Evolutionary conservation across 2,329 filamentous ascomycete genomes (phyloP).

Genomic region (Alternaria sp.): DNA sequence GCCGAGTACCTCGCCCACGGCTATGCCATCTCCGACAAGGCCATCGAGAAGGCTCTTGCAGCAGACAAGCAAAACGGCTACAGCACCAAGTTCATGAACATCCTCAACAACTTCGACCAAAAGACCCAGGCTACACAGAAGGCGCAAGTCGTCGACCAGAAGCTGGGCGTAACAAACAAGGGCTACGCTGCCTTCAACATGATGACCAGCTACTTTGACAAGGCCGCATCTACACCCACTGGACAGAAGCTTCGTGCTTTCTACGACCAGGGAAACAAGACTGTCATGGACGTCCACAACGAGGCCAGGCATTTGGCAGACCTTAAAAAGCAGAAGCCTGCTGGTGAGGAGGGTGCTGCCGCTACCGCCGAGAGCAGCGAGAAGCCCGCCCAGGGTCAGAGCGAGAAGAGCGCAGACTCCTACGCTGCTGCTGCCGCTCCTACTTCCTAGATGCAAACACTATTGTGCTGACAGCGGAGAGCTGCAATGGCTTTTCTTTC

Average conservation of each 20-base stretch:
- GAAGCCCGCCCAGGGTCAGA: constrained; percentile 44
- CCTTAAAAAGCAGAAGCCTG: constrained; percentile 69
- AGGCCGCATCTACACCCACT: constrained; percentile 84
- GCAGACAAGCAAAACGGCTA: constrained; percentile 92
- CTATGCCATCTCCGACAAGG: constrained; percentile 80
- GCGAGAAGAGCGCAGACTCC: constrained; percentile 21
- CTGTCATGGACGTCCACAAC: constrained; percentile 91
- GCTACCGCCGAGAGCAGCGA: constrained; percentile 55
- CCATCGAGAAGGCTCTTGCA: constrained; percentile 82
- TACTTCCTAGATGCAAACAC: constrained; percentile 11
- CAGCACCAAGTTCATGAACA: constrained; percentile 77
- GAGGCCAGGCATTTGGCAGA: constrained; percentile 90
- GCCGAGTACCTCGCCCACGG: constrained; percentile 97
- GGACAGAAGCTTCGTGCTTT: constrained; percentile 88
- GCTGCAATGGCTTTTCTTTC: constrained; percentile 1
- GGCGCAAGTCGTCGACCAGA: constrained; percentile 82
- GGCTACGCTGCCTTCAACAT: constrained; percentile 73
- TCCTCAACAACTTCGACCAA: constrained; percentile 78
- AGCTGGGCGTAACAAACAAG: constrained; percentile 80
- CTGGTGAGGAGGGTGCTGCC: constrained; percentile 49
- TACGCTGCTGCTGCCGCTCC: constrained; percentile 24
- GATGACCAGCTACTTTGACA: constrained; percentile 90
- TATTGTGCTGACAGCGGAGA: background rate
- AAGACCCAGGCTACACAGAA: constrained; percentile 90
- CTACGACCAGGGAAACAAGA: constrained; percentile 83